Base-by-base conservation (phyloP, 1,284 basidiomycete species). In the Fomitopsis pinicola region DNA sequence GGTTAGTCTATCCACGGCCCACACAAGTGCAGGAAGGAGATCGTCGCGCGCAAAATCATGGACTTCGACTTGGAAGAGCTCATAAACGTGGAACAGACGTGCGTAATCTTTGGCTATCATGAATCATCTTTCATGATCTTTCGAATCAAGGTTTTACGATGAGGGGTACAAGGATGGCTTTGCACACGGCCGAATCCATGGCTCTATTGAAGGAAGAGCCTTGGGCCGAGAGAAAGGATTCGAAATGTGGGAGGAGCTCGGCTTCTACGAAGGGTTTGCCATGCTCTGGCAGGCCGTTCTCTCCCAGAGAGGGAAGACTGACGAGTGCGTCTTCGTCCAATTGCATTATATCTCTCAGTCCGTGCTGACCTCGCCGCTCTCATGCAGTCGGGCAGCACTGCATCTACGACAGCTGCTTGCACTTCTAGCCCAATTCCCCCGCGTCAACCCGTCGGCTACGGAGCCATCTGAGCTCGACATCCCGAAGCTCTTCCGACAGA, bases 161-260 rank as follows among this genome's bases (percentile, higher is more conserved):
- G 72, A 80, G 8, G 95, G 95, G 2, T 92, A 89, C 72, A 70
- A 80, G 65, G 87, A 90, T 60, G 96, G 96, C 3, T 83, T 83
- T 68, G 86, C 82, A 0, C 95, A 98, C 72, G 97, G 97, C 5
- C 82, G 86, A 48, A 86, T 95, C 14, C 95, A 97, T 68, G 97
- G 96, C 0, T 77, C 91, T 22, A 95, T 95, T 64, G 95, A 98
- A 74, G 97, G 97, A 4, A 82, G 95, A n/a, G 88, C 90, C 3
- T 80, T 98, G 4, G 97, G 96, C 1, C 83, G 88, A 63, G 89
- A 94, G 69, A 96, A 98, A 72, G 94, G 93, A 0, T 98, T 90
- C 73, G 94, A 97, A 76, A 86, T 98, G 73, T 98, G 96, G 95
- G 95, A 97, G 74, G 97, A 98, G 73, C 82, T 98, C 6, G 95